Percentiles rank a stretch among this genome's conserved stretches.
Evolutionary conservation across 2,329 filamentous ascomycete genomes (phyloP).

Genomic region (Cytospora mali): DNA sequence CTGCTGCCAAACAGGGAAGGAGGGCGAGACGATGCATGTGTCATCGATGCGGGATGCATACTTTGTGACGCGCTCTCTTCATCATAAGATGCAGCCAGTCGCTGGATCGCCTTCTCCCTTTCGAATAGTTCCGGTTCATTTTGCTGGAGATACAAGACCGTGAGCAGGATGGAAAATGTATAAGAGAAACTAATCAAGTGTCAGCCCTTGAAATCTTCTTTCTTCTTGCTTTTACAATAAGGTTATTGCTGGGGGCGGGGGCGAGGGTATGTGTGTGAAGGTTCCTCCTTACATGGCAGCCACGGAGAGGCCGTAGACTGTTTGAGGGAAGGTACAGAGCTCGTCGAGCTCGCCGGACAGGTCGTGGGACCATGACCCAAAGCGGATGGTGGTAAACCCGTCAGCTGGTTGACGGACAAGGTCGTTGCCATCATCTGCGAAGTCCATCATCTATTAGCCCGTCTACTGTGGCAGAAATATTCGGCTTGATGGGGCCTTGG

Average conservation of each 20-base stretch:
- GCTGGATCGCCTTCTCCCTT: slow-evolving; percentile 8
- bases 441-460: neutral
- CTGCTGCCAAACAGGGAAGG: slow-evolving; percentile 2
- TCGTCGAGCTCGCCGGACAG: slow-evolving; percentile 28
- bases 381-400: slow-evolving; percentile 26
- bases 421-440: slow-evolving; percentile 23
- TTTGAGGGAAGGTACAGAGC: slow-evolving; percentile 27
- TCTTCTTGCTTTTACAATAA: neutral
- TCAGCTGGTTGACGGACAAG: slow-evolving; percentile 24
- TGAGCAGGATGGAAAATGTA: slow-evolving; percentile 27
- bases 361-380: slow-evolving; percentile 16
- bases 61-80: neutral
- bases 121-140: neutral
- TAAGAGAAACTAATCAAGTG: slow-evolving; percentile 27
- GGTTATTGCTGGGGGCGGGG: neutral
- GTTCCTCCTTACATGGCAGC: slow-evolving; percentile 30
- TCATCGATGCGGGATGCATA: slow-evolving; percentile 10
- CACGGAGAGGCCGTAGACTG: slow-evolving; percentile 29
- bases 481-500: neutral
- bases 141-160: slow-evolving; percentile 25
- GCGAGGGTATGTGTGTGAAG: too few relatives aligned
- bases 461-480: neutral
- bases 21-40: neutral
- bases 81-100: neutral
- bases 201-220: too few relatives aligned